These are phyloP conservation scores for Fusarium albidum DNA, from an alignment of 2,329 filamentous ascomycete species.

Conservation along the genomic window DNA sequence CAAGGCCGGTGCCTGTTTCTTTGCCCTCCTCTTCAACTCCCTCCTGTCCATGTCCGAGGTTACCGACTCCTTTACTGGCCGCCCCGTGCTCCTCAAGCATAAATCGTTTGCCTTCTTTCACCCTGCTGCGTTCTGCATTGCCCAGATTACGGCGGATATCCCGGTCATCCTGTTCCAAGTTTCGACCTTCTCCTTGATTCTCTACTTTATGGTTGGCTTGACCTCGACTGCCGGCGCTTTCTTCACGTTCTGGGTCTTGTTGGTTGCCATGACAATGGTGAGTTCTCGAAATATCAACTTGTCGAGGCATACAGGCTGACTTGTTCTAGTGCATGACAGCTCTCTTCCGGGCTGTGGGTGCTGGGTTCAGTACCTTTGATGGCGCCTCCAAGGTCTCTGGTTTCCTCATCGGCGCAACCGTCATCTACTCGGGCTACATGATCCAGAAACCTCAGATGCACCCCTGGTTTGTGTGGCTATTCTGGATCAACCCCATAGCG, in stretches of 20 bases:
- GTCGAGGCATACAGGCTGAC: neutral
- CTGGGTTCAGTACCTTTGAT: slow-evolving; percentile 64
- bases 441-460: slow-evolving; percentile 70
- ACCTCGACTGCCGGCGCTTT: slow-evolving; percentile 60
- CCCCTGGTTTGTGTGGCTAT: slow-evolving; percentile 70
- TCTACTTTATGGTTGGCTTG: slow-evolving; percentile 72
- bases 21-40: slow-evolving; percentile 69
- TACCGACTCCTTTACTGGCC: slow-evolving; percentile 66
- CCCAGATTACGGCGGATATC: slow-evolving; percentile 62
- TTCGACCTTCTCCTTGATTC: slow-evolving; percentile 61
- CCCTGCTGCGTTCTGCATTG: slow-evolving; percentile 66
- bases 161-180: slow-evolving; percentile 67
- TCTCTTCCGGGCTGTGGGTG: slow-evolving; percentile 64
- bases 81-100: slow-evolving; percentile 67
- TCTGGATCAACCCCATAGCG: slow-evolving; percentile 72
- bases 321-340: slow-evolving; percentile 60
- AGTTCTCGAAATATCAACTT: slow-evolving; percentile 14
- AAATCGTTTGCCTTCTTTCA: slow-evolving; percentile 66
- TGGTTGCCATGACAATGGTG: slow-evolving; percentile 61
- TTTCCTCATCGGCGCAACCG: slow-evolving; percentile 56
- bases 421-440: slow-evolving; percentile 72
- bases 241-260: slow-evolving; percentile 68
- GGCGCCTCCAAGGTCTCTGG: slow-evolving; percentile 66
- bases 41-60: slow-evolving; percentile 73
- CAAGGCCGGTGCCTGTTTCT: slow-evolving; percentile 71